Evolutionary conservation across 2,329 filamentous ascomycete genomes (phyloP), one percentile per base, ranked within the genome.

Genomic region (Fusarium armeniacum): DNA sequence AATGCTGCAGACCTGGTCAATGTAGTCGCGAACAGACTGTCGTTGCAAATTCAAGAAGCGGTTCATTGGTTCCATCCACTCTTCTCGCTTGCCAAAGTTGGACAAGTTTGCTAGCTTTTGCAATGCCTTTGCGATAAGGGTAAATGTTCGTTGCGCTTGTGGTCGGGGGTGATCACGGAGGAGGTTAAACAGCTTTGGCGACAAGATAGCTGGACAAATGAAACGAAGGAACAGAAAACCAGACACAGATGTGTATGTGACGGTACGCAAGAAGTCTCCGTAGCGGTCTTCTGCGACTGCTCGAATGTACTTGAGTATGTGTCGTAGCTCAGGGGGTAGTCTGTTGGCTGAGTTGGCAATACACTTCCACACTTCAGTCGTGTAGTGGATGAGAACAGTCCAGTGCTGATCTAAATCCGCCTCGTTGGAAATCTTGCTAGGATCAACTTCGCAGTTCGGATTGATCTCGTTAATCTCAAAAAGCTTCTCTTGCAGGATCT

Each of bases 1-100:
- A 55, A 98, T 93, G 11, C 91, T 89, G 81, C 95, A 98, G 47
- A 98, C 88, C 32, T 89, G 86, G 76, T 98, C 94, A 64, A 98
- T 91, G 73, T 94, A 98, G 47, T 90, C 87, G 78, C 94, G 97
- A 79, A 98, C 93, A 40, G 92, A 88, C 73, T 91, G 86, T 22
- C 94, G 89, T 75, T 97, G 91, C 2, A 88, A 84, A 11, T 85
- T 86, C 38, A 98, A 83, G 74, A 98, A 98, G 44, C 87, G 88
- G 76, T 98, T 98, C 95, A 98, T 98, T 0, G 94, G 94, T 81
- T 97, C 94, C 94, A 98, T 98, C 93, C 94, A 98, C n/a, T 91
- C 90, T 79, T 98, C 95, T 77, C 97, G 97, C 76, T 92, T 94
- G 41, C 95, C 95, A 76, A 98, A 98, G 0, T 89, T 93, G 3